Evolutionary conservation across 306 rosid genomes (phyloP).

Genomic region (Arachis stenosperma): DNA sequence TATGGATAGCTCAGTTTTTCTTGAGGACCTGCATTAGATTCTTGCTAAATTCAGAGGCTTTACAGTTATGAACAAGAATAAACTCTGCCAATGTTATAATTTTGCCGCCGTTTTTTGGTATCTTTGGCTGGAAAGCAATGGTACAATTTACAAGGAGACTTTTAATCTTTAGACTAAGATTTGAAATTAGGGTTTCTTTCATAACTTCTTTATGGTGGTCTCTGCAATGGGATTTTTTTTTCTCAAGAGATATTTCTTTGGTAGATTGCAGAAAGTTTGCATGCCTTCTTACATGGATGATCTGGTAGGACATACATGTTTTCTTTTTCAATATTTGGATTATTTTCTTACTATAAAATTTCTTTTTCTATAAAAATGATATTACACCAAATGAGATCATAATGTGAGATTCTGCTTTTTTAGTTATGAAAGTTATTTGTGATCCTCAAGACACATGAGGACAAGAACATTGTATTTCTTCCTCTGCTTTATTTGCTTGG

Average conservation of each 20-base stretch:
- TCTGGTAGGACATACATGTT: neutral
- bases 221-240: neutral
- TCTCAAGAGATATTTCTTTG: neutral
- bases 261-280: neutral
- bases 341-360: neutral
- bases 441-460: conserved; percentile 3
- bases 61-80: neutral
- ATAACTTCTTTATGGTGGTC: neutral
- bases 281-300: neutral
- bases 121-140: neutral
- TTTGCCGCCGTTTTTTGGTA: neutral
- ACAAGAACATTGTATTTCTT: neutral
- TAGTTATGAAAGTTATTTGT: neutral
- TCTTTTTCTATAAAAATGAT: neutral
- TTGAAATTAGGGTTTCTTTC: neutral
- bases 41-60: neutral
- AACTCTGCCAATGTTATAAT: neutral
- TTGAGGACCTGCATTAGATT: neutral
- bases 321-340: neutral
- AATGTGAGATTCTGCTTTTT: conserved; percentile 12
- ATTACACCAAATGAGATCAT: neutral
- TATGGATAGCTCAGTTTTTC: neutral
- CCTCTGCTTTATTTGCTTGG: conserved; percentile 11
- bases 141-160: neutral
- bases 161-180: neutral